phyloP scores from a whole-genome alignment of 805 yeast species.

The Ogataea paraovalis region DNA sequence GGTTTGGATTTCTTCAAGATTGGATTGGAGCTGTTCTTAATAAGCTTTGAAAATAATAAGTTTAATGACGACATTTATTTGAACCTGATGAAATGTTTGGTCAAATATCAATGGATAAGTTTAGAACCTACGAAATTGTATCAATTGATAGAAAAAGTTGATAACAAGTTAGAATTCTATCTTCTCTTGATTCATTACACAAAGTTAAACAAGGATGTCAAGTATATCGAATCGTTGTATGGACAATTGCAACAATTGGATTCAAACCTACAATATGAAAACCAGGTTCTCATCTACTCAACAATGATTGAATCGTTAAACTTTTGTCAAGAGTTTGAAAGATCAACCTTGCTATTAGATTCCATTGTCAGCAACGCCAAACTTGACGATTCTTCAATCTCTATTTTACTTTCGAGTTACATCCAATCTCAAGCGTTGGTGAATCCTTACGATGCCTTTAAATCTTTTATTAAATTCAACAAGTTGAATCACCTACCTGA shows the following conservation, averaged over 20 bases:
- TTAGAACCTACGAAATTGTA: slow-evolving; percentile 16
- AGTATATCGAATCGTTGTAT: slow-evolving; percentile 37
- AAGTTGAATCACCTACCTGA: slow-evolving; percentile 33
- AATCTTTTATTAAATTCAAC: slow-evolving; percentile 26
- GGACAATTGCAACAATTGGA: slow-evolving; percentile 25
- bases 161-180: slow-evolving; percentile 27
- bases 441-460: slow-evolving; percentile 24
- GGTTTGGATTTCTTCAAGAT: slow-evolving; percentile 47
- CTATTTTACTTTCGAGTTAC: slow-evolving; percentile 16
- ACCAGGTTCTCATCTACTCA: slow-evolving; percentile 49
- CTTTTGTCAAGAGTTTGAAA: slow-evolving; percentile 42
- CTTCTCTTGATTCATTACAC: slow-evolving; percentile 38
- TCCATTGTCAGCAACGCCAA: slow-evolving; percentile 35
- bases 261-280: slow-evolving; percentile 7
- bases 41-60: slow-evolving; percentile 19
- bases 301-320: slow-evolving; percentile 50
- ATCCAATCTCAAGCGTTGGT: slow-evolving; percentile 25
- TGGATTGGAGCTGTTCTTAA: slow-evolving; percentile 42
- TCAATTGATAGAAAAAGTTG: slow-evolving; percentile 12
- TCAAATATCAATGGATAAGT: slow-evolving; percentile 20
- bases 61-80: slow-evolving; percentile 16
- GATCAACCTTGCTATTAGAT: slow-evolving; percentile 57
- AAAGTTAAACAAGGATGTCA: slow-evolving; percentile 34
- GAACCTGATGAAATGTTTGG: slow-evolving; percentile 24
- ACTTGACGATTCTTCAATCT: slow-evolving; percentile 7